Base-by-base conservation (phyloP, 2,329 filamentous ascomycete genomes). In the Botrytis medusae region DNA sequence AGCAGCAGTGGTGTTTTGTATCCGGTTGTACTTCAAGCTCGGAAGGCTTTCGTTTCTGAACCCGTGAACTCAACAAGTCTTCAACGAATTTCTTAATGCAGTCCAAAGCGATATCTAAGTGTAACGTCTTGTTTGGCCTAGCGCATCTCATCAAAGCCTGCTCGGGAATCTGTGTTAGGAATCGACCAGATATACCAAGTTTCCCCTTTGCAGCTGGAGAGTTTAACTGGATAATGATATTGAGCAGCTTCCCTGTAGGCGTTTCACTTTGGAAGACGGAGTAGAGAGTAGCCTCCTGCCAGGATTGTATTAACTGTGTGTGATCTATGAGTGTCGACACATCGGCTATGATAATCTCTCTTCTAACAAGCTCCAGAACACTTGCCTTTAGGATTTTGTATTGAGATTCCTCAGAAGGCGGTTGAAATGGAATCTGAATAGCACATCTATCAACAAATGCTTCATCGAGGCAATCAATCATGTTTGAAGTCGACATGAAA, bases 381-480 rank as follows among this genome's bases (percentile, higher is more conserved):
- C 76, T 72, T 2, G 61, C 73, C 40, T 75, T 74, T 7, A 81
- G 46, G n/a, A 81, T 81, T 46, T 78, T 75, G 71, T 81, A 81
- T 54, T 79, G 77, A 3, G 78, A 72, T 29, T 62, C 71, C n/a
- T 73, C 46, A 1, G 75, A 67, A 20, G 80, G 80, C 5, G 74
- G 72, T 20, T 75, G 72, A 9, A 81, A 72, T 20, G 37, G 73
- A 7, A 78, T 64, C 29, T 77, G 75, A 1, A 78, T 70, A 1
- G 77, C 74, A 46, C 79, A 80, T 54, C 80, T 74, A 54, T 79
- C 79, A 4, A 81, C 48, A 29, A 81, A 81, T 25, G 80, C 80
- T 16, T 76, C 48, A 46, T 81, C 80, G 10, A 81, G 74, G 8
- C 69, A 75, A 8, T 76, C 74, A 14, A 72, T 14, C 74, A 81